Evolutionary conservation across 306 rosid species (phyloP), one percentile per base, ranked within the genome.

Genomic region (Elaeagnus macrophylla): DNA sequence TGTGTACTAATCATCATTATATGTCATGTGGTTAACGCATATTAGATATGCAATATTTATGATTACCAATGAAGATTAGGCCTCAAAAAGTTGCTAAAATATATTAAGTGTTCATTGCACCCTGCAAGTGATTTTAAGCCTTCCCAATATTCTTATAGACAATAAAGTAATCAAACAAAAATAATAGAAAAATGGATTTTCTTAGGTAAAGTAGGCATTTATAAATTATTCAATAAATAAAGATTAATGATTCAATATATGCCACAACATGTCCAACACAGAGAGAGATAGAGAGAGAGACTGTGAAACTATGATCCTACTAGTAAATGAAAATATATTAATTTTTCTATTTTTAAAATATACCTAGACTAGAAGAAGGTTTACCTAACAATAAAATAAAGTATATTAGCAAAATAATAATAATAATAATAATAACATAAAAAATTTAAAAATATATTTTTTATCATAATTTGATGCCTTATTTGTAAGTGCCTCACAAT

Each of bases 141-240:
- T 40, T 49, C 16, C 53, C 18, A 68, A 56, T 69, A 69, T 37
- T 75, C 39, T 60, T 25, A 25, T 25, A 25, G 25, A 53, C 46
- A 48, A 63, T 47, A 67, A 81, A 77, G 75, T 54, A 64, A 62
- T 54, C 72, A 79, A 39, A 65, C 67, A 66, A 70, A 55, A 43
- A 67, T n/a, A n/a, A n/a, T n/a, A n/a, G n/a, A n/a, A n/a, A n/a
- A n/a, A n/a, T n/a, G n/a, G n/a, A n/a, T n/a, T n/a, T 65, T 60
- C 51, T 70, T 54, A 55, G 77, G 72, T 77, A 70, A 79, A 79
- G 86, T 76, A 64, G 76, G 72, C 68, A 69, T 16, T 57, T 14
- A 59, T 43, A 67, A 60, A 53, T 72, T 54, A 37, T 46, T 42
- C 56, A 54, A 59, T 11, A 47, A 50, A 39, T 46, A 48, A 2